phyloP scores from a whole-genome alignment of 2,329 filamentous ascomycete species.

The Penicillium sp. region DNA sequence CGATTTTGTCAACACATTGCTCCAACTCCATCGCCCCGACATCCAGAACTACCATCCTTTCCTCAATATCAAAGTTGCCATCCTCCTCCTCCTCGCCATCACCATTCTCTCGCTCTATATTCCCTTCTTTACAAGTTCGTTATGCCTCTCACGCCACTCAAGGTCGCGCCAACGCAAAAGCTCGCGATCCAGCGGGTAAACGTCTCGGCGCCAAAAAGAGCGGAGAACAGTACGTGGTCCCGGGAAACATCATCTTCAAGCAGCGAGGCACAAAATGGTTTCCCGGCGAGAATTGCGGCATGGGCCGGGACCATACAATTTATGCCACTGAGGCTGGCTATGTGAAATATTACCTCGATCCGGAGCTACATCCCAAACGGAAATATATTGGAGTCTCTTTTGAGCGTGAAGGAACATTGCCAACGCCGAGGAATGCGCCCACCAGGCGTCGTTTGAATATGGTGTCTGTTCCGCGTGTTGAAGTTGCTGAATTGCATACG shows the following conservation, averaged over 20 bases:
- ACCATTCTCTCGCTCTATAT: constrained; percentile 28
- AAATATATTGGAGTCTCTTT: constrained; percentile 95
- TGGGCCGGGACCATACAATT: constrained; percentile 95
- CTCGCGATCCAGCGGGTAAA: constrained; percentile 70
- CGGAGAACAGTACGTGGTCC: constrained; percentile 87
- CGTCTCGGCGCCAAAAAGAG: constrained; percentile 92
- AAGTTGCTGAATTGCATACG: constrained; percentile 14
- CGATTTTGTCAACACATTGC: constrained; percentile 28
- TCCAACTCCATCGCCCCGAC: background rate
- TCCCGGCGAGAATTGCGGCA: constrained; percentile 89
- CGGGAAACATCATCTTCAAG: constrained; percentile 96
- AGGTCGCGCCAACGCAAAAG: constrained; percentile 62
- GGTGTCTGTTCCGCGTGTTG: constrained; percentile 48
- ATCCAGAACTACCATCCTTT: constrained; percentile 21
- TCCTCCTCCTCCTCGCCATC: constrained; percentile 15
- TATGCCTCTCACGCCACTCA: constrained; percentile 63
- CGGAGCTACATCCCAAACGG: constrained; percentile 72
- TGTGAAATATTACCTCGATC: constrained; percentile 95
- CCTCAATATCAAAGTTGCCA: constrained; percentile 18
- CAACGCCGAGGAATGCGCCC: constrained; percentile 68
- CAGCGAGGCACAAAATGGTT: constrained; percentile 94
- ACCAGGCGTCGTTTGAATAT: constrained; percentile 73
- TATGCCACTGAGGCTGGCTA: constrained; percentile 81
- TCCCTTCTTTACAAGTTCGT: constrained; percentile 48
- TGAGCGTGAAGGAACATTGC: constrained; percentile 74